phyloP scores from a whole-genome alignment of 164 flowering plant genomes.

The Tinospora cordifolia region DNA sequence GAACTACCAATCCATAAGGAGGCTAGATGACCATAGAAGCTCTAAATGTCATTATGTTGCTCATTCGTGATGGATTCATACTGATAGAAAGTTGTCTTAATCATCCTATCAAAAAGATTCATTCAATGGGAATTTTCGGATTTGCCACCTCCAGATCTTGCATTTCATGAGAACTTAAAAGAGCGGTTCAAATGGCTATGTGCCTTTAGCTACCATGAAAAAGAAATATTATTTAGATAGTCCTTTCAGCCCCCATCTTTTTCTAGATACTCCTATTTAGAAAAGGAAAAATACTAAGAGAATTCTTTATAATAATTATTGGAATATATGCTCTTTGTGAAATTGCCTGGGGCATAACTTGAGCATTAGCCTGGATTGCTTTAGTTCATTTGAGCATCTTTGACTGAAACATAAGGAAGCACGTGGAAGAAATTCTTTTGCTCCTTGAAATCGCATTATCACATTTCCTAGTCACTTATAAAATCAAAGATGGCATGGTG shows the following conservation, averaged over 20 bases:
- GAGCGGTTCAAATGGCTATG: not conserved
- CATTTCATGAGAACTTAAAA: not conserved
- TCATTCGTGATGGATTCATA: not conserved
- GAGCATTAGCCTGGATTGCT: not conserved
- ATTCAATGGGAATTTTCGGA: not conserved
- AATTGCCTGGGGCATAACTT: not conserved
- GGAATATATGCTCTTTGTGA: too few species aligned
- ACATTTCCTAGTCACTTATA: too few species aligned
- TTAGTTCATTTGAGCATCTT: not conserved
- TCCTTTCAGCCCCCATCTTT: not conserved
- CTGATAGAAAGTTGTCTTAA: not conserved
- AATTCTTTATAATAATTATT: not conserved
- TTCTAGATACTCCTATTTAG: too few species aligned
- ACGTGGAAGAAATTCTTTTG: too few species aligned
- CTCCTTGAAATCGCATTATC: too few species aligned
- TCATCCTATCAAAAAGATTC: not conserved
- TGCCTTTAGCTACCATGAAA: too few species aligned
- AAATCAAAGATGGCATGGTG: too few species aligned
- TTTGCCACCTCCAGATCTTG: not conserved
- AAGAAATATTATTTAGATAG: not conserved
- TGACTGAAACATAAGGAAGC: not conserved
- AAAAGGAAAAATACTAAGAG: too few species aligned
- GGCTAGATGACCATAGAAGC: too few species aligned
- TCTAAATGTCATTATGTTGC: not conserved
- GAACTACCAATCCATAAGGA: too few species aligned